A percentile compares a stretch with the other conserved stretches of the same genome.
Conservation (phyloP, 2,329 filamentous ascomycete species). For the Myriosclerotinia curreyana region DNA sequence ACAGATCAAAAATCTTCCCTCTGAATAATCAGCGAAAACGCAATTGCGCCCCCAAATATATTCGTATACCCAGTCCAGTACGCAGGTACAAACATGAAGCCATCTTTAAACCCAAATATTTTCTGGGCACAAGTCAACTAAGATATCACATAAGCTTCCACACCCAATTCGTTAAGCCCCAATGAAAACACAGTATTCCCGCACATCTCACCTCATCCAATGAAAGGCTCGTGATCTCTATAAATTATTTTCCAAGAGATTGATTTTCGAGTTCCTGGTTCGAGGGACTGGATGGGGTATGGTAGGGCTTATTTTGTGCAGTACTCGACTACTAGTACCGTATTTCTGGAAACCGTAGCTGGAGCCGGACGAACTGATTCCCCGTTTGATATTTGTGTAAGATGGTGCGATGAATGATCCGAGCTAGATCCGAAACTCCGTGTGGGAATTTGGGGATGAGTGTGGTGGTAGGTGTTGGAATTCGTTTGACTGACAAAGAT, state of each 20-base stretch:
- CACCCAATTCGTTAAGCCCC: no score
- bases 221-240: background rate
- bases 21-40: no score
- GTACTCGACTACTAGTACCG: background rate
- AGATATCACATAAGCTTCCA: slow-evolving; percentile 6
- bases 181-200: background rate
- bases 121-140: background rate
- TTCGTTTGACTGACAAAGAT: background rate
- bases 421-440: background rate
- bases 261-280: background rate
- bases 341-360: background rate
- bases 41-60: no score
- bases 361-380: background rate
- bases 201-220: background rate
- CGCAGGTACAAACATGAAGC: no score
- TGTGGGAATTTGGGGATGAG: background rate
- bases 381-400: background rate
- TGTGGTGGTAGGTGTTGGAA: background rate
- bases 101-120: no score
- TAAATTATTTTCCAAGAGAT: background rate
- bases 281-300: background rate
- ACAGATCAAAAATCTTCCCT: no score
- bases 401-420: background rate
- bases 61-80: no score
- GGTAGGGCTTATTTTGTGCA: background rate